A percentile compares a stretch with the other conserved stretches of the same genome.
Conservation (phyloP, 2,329 filamentous ascomycete species). For the Colletotrichum brevisporum region DNA sequence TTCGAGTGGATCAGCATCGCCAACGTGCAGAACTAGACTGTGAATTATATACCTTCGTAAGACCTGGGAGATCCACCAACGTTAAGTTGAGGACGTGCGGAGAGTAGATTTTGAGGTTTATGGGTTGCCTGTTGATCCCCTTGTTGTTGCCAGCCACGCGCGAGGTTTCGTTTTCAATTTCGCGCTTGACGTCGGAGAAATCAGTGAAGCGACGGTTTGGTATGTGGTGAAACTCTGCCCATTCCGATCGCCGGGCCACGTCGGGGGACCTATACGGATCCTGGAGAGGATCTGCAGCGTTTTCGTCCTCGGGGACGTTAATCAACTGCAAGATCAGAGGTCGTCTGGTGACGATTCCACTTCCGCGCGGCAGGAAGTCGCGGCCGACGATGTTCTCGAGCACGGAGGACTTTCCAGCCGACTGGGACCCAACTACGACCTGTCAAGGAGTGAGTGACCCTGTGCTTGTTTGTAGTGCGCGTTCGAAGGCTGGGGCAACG, state of each 20-base stretch:
- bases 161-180: constrained; percentile 97
- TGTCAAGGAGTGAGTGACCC: constrained; percentile 54
- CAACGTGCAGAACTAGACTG: neutral
- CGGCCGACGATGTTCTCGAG: constrained; percentile 98
- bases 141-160: constrained; percentile 96
- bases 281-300: constrained; percentile 74
- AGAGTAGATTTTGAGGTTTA: constrained; percentile 99
- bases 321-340: constrained; percentile 98
- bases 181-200: constrained; percentile 92
- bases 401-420: constrained; percentile 97
- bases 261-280: constrained; percentile 84
- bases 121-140: constrained; percentile 96
- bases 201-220: constrained; percentile 91
- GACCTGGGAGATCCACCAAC: constrained; percentile 92
- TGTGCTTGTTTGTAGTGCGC: neutral
- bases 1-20: constrained; percentile 32
- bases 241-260: constrained; percentile 76
- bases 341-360: constrained; percentile 94
- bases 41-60: constrained; percentile 81
- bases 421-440: constrained; percentile 99
- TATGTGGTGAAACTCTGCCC: constrained; percentile 97
- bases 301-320: constrained; percentile 84
- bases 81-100: constrained; percentile 97
- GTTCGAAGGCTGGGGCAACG: constrained; percentile 50
- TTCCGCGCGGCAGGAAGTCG: constrained; percentile 96